phyloP scores from a whole-genome alignment of 2,329 filamentous ascomycete species.

The Harringtonia lauricola region DNA sequence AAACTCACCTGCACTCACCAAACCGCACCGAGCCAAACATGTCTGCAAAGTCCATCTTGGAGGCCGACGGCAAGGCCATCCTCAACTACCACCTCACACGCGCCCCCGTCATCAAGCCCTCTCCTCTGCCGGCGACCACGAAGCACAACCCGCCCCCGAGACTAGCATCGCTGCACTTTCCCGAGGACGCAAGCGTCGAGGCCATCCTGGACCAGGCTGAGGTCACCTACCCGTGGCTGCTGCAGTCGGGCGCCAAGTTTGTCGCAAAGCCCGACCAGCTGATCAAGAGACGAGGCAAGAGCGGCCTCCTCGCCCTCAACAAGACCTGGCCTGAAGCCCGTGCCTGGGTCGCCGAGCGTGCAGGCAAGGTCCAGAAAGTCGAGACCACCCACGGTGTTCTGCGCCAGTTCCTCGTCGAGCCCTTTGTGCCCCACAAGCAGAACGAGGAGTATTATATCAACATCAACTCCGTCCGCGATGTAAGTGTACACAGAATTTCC shows the following conservation, averaged over 20 bases:
- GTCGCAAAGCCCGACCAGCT: conserved; percentile 99
- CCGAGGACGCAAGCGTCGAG: conserved; percentile 72
- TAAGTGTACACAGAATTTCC: conserved; percentile 42
- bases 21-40: conserved; percentile 30
- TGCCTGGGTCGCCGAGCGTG: conserved; percentile 86
- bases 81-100: conserved; percentile 99
- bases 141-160: conserved; percentile 90
- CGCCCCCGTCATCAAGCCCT: conserved; percentile 94
- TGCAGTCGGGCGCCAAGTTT: conserved; percentile 74
- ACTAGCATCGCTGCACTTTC: conserved; percentile 87
- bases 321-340: conserved; percentile 93
- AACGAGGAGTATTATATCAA: conserved; percentile 99
- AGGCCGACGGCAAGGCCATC: conserved; percentile 99
- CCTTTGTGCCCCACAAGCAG: conserved; percentile 90
- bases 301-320: conserved; percentile 89
- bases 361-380: conserved; percentile 85
- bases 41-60: conserved; percentile 94
- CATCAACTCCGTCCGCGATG: conserved; percentile 99
- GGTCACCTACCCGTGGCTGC: conserved; percentile 92
- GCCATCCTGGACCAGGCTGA: conserved; percentile 91
- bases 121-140: conserved; percentile 70
- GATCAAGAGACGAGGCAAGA: conserved; percentile 99
- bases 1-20: background rate
- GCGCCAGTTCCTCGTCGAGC: conserved; percentile 95
- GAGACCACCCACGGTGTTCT: conserved; percentile 83